Conservation (phyloP, 768 basidiomycete species). For the Lactarius hengduanensis region DNA sequence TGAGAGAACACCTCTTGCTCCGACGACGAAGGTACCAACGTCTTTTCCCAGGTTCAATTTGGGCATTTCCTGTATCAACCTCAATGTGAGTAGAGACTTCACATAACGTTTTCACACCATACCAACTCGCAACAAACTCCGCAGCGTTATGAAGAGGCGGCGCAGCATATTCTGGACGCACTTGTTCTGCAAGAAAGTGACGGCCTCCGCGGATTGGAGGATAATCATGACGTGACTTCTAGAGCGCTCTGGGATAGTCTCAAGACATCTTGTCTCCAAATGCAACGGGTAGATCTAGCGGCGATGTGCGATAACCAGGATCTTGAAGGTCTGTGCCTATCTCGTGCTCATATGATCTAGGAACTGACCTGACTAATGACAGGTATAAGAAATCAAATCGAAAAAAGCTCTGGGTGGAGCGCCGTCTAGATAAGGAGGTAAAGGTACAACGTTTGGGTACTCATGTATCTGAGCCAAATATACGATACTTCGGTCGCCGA, state of each 20-base stretch:
- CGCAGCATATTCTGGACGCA: conserved; percentile 84
- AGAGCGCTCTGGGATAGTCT: conserved; percentile 86
- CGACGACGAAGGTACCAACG: background rate
- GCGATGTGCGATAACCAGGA: conserved; percentile 69
- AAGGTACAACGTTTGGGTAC: background rate
- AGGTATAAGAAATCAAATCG: conserved; percentile 14
- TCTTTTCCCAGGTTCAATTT: conserved; percentile 70
- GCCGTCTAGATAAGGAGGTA: background rate
- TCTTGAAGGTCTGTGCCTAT: conserved; percentile 51
- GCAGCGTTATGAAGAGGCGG: conserved; percentile 84
- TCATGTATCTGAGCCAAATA: background rate
- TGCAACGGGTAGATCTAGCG: conserved; percentile 77
- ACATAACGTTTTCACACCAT: conserved; percentile 20
- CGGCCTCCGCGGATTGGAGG: conserved; percentile 52
- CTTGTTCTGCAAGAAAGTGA: conserved; percentile 88
- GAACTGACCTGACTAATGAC: background rate
- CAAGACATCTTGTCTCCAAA: conserved; percentile 75
- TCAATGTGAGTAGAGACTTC: conserved; percentile 52
- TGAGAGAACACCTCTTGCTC: conserved; percentile 32
- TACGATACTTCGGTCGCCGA: background rate
- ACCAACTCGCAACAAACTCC: background rate
- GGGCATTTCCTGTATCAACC: conserved; percentile 88
- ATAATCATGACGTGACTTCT: conserved; percentile 70
- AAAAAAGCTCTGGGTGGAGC: background rate
- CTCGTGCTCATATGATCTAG: background rate